Conservation (phyloP, 1,284 basidiomycete genomes). For the Agroathelia rolfsii region DNA sequence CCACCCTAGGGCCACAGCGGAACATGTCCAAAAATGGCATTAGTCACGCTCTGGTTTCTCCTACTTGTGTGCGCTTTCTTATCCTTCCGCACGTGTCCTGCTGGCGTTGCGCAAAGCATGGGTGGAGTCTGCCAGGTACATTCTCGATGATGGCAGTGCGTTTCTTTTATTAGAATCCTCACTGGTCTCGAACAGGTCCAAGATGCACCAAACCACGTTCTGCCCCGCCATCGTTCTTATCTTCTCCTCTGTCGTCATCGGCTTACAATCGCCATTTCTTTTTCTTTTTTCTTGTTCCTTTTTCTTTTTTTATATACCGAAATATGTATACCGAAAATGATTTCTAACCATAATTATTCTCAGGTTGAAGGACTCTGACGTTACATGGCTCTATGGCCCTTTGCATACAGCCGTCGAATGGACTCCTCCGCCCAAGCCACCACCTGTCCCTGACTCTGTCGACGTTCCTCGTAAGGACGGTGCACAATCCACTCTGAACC, state of each 20-base stretch:
- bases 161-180: too few relatives aligned
- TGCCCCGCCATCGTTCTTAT: too few relatives aligned
- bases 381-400: slow-evolving; percentile 98
- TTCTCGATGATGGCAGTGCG: too few relatives aligned
- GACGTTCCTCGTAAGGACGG: slow-evolving; percentile 21
- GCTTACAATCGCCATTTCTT: too few relatives aligned
- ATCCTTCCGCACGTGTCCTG: slow-evolving; percentile 11
- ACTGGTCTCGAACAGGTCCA: too few relatives aligned
- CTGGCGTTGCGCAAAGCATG: too few relatives aligned
- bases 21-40: slow-evolving; percentile 1
- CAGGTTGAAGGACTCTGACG: slow-evolving; percentile 99
- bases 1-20: too few relatives aligned
- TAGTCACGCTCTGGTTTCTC: slow-evolving; percentile 1
- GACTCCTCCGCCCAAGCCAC: slow-evolving; percentile 41
- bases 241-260: too few relatives aligned
- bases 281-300: too few relatives aligned
- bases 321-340: neutral
- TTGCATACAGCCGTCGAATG: slow-evolving; percentile 85
- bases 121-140: too few relatives aligned
- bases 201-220: too few relatives aligned
- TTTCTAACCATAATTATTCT: slow-evolving; percentile 8
- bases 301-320: too few relatives aligned
- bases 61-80: slow-evolving; percentile 7
- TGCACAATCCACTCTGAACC: slow-evolving; percentile 22
- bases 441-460: slow-evolving; percentile 25